Base-by-base conservation (phyloP, 805 yeast genomes). In the Candida ipomoeae region DNA sequence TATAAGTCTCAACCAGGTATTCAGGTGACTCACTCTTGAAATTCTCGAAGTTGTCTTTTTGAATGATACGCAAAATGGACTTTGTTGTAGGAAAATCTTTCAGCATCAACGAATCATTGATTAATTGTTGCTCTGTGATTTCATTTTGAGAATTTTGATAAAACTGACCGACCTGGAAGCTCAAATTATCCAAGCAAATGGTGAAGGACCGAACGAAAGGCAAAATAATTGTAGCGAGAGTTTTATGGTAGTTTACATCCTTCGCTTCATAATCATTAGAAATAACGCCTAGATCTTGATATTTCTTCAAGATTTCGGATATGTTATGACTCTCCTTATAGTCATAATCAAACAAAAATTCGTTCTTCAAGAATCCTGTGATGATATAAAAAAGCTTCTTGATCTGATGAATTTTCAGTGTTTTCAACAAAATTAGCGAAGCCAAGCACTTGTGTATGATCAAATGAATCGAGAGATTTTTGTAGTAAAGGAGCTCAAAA, bases 401-500 rank as follows among this genome's bases (percentile, higher is more conserved):
- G 37, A 67, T 62, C 46, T 53, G 54, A 35, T 36, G 44, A 33
- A 55, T 48, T 29, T 48, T 40, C 57, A 48, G 58, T 5, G 56
- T 50, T 20, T 51, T 43, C 36, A 52, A 43, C 37, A 58, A 50
- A 13, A 92, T 91, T 34, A 77, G 69, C 26, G 79, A 68, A 3
- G 73, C 73, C 49, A 81, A 70, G 29, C 83, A 73, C 52, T 77
- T 79, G 35, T 76, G 71, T 33, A 81, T 77, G 51, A 81, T 73
- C 61, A 81, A 62, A 62, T 80, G 85, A 39, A 81, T 78, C 8
- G 76, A 67, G 60, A 79, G 77, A 62, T 81, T 81, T 55, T 84
- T 79, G 65, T 81, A 81, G 59, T 79, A 81, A 40, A 80, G 70
- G 38, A 81, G 69, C 63, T 79, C 84, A 64, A 82, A 77, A 10